Base-by-base conservation (phyloP, 2,329 filamentous ascomycete genomes). In the Beauveria sp. region DNA sequence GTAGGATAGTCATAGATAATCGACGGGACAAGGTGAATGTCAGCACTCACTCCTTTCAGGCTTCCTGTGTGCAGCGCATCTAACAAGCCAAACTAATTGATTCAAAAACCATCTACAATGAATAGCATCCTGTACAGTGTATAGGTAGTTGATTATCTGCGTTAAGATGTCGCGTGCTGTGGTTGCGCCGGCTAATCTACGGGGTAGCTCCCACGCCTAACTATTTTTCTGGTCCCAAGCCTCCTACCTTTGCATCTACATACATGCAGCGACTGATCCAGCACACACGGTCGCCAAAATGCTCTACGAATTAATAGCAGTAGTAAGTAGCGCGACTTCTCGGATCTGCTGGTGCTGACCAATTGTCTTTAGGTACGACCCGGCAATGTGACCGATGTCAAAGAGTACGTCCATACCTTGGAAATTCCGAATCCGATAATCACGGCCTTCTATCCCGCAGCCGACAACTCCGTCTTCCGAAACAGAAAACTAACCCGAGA, bases 271-370 rank as follows among this genome's bases (percentile, higher is more conserved):
- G 34, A 48, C 45, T 28, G 22, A 56, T 64, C 65, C 40, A 45
- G 64, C 57, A 64, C 66, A 76, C 72, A 71, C 69, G 69, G 68
- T 68, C 69, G 65, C 68, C 73, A 82, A 75, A 67, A 97, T 99
- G 95, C 81, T 99, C 79, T 99, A 99, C 82, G 95, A 99, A 80
- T 81, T 98, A 72, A 95, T 99, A 76, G 95, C 90, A 75, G 88
- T 97, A 78, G 95, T 97, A 79, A 71, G 88, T 79, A 12, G 4
- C n/a, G 8, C n/a, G 10, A 5, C 53, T 9, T 14, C 22, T 24
- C 22, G 22, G 22, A 24, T 24, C 22, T 24, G 22, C 22, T 24
- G 3, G 22, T 24, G 22, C 22, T 59, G 8, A 59, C 34, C 18
- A 31, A 53, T 50, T 28, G 12, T 16, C 12, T 16, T 22, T 73